These are phyloP conservation scores for Rostrohypoxylon terebratum DNA, from an alignment of 495 filamentous ascomycete genomes.

Conservation along the genomic window DNA sequence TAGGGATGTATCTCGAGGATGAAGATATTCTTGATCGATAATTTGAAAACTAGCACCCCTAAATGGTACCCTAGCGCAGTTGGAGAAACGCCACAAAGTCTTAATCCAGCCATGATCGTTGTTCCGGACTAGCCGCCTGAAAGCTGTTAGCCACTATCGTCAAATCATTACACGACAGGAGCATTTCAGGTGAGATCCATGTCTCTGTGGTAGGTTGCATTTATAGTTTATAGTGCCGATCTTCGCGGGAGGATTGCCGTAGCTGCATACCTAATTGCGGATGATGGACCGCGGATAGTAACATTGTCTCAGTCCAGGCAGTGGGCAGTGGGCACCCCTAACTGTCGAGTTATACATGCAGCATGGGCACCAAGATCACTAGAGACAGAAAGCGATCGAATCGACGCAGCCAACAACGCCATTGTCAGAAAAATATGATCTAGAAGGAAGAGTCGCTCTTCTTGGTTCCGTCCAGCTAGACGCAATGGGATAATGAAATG, in stretches of 20 bases:
- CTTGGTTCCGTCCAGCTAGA: too few species aligned
- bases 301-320: constrained; percentile 1
- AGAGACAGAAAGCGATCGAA: background rate
- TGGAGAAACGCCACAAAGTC: background rate
- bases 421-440: background rate
- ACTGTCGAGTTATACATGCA: background rate
- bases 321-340: constrained; percentile 7
- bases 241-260: background rate
- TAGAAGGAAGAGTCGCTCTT: background rate
- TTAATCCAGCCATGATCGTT: background rate
- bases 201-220: background rate
- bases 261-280: background rate
- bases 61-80: background rate
- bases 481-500: too few species aligned
- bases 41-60: background rate
- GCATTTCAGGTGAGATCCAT: background rate
- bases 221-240: background rate
- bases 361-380: background rate
- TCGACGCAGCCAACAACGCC: background rate
- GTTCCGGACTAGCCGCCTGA: background rate
- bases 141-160: background rate
- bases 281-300: background rate
- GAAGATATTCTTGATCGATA: background rate
- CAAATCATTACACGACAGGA: constrained; percentile 2
- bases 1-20: background rate